Percentiles rank a stretch among this genome's conserved stretches.
Evolutionary conservation across 805 yeast species (phyloP).

Genomic region (Kodamaea kaohsiungensis): DNA sequence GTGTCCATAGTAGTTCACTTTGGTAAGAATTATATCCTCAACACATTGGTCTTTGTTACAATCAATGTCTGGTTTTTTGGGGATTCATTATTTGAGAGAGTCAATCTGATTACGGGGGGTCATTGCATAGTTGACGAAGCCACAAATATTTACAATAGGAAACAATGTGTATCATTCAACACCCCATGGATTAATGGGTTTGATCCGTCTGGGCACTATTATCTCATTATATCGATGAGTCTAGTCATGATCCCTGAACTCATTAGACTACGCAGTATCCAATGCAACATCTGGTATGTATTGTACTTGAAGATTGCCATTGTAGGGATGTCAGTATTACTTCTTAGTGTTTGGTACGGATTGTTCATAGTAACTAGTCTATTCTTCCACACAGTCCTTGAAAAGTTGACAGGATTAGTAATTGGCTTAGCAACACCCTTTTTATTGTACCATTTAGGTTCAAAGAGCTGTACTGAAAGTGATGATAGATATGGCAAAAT

Average conservation of each 20-base stretch:
- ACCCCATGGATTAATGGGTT: slow-evolving; percentile 49
- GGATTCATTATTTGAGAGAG: slow-evolving; percentile 31
- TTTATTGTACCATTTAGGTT: not conserved
- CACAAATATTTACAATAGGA: slow-evolving; percentile 11
- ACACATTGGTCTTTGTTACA: slow-evolving; percentile 12
- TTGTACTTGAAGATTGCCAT: not conserved
- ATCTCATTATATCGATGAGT: slow-evolving; percentile 45
- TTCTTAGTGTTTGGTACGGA: slow-evolving; percentile 36
- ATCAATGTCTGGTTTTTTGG: slow-evolving; percentile 37
- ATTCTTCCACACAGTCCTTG: slow-evolving; percentile 51
- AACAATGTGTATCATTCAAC: slow-evolving; percentile 22
- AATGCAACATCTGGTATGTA: slow-evolving; percentile 2
- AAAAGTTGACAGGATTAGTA: slow-evolving; percentile 45
- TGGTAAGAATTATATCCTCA: slow-evolving; percentile 12
- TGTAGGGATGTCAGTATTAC: slow-evolving; percentile 6
- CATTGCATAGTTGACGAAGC: slow-evolving; percentile 24
- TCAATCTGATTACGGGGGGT: slow-evolving; percentile 36
- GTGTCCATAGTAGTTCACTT: slow-evolving; percentile 3
- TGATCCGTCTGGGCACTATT: slow-evolving; percentile 56
- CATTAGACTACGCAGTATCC: not conserved
- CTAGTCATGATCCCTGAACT: slow-evolving; percentile 27
- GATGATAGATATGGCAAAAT: not conserved
- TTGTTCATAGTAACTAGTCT: slow-evolving; percentile 46
- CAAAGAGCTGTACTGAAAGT: not conserved
- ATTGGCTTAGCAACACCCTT: slow-evolving; percentile 38